A percentile compares a stretch with the other conserved stretches of the same genome.
Conservation (phyloP, 805 yeast species). For the Pichia nanzhaoensis region DNA sequence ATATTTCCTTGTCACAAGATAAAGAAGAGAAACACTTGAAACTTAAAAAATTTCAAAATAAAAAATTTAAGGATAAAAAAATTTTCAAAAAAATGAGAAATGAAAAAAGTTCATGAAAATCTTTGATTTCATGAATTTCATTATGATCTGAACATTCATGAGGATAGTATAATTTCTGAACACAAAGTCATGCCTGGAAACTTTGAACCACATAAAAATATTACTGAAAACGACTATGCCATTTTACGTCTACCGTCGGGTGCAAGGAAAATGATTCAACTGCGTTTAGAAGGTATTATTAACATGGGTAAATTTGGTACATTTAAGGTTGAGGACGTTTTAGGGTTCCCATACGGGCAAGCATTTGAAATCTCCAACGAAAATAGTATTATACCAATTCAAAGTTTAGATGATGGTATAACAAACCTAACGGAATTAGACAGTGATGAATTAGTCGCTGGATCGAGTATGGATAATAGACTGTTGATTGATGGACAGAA, state of each 20-base stretch:
- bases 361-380: conserved; percentile 76
- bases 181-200: too few species aligned
- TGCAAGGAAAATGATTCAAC: conserved; percentile 63
- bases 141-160: too few species aligned
- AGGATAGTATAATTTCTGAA: not conserved
- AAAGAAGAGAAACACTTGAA: too few species aligned
- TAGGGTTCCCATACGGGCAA: conserved; percentile 83
- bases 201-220: conserved; percentile 21
- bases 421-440: conserved; percentile 20
- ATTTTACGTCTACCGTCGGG: conserved; percentile 77
- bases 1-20: too few species aligned
- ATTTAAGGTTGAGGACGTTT: conserved; percentile 62
- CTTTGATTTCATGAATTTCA: too few species aligned
- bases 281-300: conserved; percentile 53
- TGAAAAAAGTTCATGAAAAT: not conserved
- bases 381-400: conserved; percentile 43
- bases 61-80: conserved; percentile 3
- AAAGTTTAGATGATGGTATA: conserved; percentile 18
- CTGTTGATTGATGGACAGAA: conserved; percentile 62
- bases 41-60: conserved; percentile 3
- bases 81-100: conserved; percentile 1
- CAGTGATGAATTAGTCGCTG: conserved; percentile 20
- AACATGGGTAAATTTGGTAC: conserved; percentile 89
- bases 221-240: conserved; percentile 46
- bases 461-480: conserved; percentile 39